Evolutionary conservation across 306 rosid genomes (phyloP), one percentile per base, ranked within the genome.

Genomic region (Ceratonia siliqua): DNA sequence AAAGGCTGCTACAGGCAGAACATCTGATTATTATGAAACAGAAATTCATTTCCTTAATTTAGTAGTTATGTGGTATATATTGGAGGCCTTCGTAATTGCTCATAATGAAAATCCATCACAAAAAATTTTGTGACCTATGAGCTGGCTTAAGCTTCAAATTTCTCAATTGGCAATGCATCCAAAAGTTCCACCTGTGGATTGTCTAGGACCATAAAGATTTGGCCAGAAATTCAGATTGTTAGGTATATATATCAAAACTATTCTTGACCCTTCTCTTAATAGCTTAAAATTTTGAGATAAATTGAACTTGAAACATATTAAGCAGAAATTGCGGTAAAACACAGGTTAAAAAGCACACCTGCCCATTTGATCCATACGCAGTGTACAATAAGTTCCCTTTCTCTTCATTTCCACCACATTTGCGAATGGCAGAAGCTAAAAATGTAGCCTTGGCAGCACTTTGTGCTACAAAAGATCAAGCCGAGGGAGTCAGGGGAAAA

Each of bases 301-400:
- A n/a, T n/a, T n/a, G n/a, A n/a, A n/a, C n/a, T n/a, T n/a, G n/a
- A n/a, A n/a, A n/a, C n/a, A n/a, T 50, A 6, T 30, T 24, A 57
- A 33, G 61, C 14, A 46, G 42, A 45, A 30, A 32, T 5, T 32
- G 32, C 11, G 22, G 48, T 45, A 25, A 30, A 78, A 36, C 18
- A 54, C 39, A 48, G 56, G 58, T 24, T 48, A 7, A 33, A 72
- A 81, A 74, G 50, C 81, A 72, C 39, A 94, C 98, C 98, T 94
- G 98, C 35, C 98, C 97, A 55, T 25, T 87, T 78, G 98, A 94
- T 81, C 98, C 98, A 69, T 88, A 94, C n/a, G 97, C 97, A 46
- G 72, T 80, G 81, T 91, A 94, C 25, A 94, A 55, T 32, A 85
- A 73, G 55, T 10, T 87, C 46, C 98, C 98, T 82, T 94, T 94